Percentiles rank a stretch among this genome's conserved stretches.
Evolutionary conservation across 352 stramenopile genomes (phyloP).

Genomic region (Phytophthora cajani): DNA sequence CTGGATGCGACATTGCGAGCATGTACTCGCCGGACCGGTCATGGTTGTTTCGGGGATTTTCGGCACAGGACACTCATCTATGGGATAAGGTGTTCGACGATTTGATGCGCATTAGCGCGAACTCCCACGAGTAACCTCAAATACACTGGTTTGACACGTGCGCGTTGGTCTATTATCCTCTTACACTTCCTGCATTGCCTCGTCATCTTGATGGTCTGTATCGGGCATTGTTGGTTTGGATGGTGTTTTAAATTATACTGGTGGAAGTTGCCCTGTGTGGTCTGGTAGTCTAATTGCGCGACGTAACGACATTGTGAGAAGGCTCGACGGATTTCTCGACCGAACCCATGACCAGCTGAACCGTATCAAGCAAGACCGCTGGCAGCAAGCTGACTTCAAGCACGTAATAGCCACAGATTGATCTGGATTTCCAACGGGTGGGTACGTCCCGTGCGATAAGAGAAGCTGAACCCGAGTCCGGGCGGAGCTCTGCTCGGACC

Average conservation of each 20-base stretch:
- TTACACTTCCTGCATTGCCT: not conserved
- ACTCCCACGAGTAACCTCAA: not conserved
- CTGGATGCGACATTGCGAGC: slow-evolving; percentile 1
- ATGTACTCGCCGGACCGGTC: not conserved
- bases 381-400: no score
- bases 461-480: no score
- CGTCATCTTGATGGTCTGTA: not conserved
- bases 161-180: not conserved
- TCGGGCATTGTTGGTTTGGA: not conserved
- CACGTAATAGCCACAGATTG: no score
- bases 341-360: no score
- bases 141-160: no score
- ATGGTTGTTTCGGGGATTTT: not conserved
- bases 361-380: no score
- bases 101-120: not conserved
- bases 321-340: no score
- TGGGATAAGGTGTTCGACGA: not conserved
- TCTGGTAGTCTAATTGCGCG: not conserved
- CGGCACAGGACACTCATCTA: not conserved
- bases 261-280: not conserved
- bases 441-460: no score
- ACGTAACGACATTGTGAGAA: not conserved
- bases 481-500: no score
- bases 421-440: no score
- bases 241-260: not conserved